Percentiles rank a stretch among this genome's conserved stretches.
These are phyloP conservation scores for Hortiboletus campestris DNA, from an alignment of 768 basidiomycete species.

Conservation along the genomic window DNA sequence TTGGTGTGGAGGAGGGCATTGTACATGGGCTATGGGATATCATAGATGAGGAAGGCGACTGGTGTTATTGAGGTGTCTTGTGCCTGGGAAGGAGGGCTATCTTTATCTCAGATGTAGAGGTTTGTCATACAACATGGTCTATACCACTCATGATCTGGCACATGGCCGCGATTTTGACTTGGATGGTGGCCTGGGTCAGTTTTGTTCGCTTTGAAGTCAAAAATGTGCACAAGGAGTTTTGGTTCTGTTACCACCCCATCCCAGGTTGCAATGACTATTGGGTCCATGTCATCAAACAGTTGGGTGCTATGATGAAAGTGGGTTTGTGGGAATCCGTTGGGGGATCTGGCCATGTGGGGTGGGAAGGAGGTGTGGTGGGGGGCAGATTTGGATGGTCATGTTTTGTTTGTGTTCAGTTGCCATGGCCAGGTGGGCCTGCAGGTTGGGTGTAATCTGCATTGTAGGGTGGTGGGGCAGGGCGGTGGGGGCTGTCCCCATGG, in stretches of 20 bases:
- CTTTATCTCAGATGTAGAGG: neutral
- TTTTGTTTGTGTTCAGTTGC: too few relatives aligned
- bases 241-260: neutral
- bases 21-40: neutral
- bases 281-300: neutral
- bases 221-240: neutral
- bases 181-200: neutral
- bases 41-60: neutral
- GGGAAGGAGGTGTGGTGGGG: too few relatives aligned
- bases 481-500: too few relatives aligned
- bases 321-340: neutral
- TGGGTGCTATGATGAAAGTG: neutral
- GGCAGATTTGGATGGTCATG: too few relatives aligned
- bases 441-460: too few relatives aligned
- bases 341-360: too few relatives aligned
- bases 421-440: too few relatives aligned
- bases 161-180: neutral
- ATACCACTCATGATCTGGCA: neutral
- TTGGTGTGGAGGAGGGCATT: neutral
- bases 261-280: neutral
- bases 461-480: too few relatives aligned
- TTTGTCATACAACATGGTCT: neutral
- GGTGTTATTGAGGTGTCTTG: neutral
- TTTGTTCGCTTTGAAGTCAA: neutral
- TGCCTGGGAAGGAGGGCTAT: neutral